Conservation (phyloP, 1,284 basidiomycete genomes). For the Puccinia brachypodii region DNA sequence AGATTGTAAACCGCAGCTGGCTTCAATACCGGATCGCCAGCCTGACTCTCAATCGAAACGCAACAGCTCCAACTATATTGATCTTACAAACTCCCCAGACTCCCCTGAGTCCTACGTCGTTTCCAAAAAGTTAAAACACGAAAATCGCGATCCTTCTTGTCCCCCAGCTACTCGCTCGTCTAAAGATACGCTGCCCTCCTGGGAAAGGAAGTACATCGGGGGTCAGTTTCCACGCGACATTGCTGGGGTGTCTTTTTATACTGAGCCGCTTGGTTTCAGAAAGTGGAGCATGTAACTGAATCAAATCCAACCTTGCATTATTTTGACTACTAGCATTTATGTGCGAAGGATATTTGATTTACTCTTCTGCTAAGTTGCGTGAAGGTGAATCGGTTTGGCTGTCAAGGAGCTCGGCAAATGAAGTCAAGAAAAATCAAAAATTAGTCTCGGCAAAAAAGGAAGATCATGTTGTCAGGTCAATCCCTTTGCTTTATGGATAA, state of each 20-base stretch:
- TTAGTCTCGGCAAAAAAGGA: slow-evolving; percentile 8
- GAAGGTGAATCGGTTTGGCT: slow-evolving; percentile 38
- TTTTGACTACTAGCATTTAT: slow-evolving; percentile 16
- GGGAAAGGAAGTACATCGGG: slow-evolving; percentile 18
- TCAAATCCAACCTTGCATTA: not conserved
- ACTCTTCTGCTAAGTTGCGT: slow-evolving; percentile 14
- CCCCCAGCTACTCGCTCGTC: not conserved
- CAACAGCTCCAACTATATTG: not conserved
- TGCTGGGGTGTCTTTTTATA: not conserved
- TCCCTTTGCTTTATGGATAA: not conserved
- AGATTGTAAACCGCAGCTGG: not conserved
- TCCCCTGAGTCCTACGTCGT: not conserved
- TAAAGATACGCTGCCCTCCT: not conserved
- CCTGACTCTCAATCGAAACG: not conserved
- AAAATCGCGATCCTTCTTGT: not conserved
- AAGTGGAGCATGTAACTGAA: not conserved
- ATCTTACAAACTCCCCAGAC: slow-evolving; percentile 16
- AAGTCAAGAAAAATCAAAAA: not conserved
- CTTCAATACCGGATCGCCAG: not conserved
- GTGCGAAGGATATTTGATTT: slow-evolving; percentile 37
- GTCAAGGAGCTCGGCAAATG: not conserved
- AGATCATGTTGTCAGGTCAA: slow-evolving; percentile 39
- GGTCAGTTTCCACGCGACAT: slow-evolving; percentile 4
- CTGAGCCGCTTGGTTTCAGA: not conserved
- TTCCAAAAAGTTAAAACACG: slow-evolving; percentile 3